Conservation (phyloP, 1,284 basidiomycete genomes). For the Marasmius fiardii region DNA sequence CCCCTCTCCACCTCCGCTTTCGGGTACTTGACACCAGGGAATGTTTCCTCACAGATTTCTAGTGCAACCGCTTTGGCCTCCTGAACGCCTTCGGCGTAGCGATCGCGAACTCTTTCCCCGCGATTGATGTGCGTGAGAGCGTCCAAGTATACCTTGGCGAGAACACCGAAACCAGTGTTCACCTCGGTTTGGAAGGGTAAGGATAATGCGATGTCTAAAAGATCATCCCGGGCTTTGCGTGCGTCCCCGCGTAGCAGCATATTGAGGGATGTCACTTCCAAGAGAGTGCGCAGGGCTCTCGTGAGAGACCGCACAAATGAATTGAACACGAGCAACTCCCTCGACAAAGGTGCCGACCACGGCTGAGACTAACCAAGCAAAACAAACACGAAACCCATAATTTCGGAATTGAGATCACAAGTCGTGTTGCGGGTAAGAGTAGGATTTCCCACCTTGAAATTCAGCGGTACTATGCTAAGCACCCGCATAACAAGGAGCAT, state of each 20-base stretch:
- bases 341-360: slow-evolving; percentile 93
- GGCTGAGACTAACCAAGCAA: slow-evolving; percentile 66
- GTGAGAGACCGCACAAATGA: slow-evolving; percentile 91
- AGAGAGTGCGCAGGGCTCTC: slow-evolving; percentile 83
- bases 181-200: slow-evolving; percentile 94
- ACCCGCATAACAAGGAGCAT: slow-evolving; percentile 97
- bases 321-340: slow-evolving; percentile 97
- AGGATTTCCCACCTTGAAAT: slow-evolving; percentile 72
- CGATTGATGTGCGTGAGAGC: slow-evolving; percentile 87
- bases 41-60: slow-evolving; percentile 91
- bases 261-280: slow-evolving; percentile 91
- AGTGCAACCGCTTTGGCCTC: slow-evolving; percentile 87
- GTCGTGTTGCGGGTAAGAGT: slow-evolving; percentile 10
- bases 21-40: slow-evolving; percentile 87
- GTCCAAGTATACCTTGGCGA: slow-evolving; percentile 95
- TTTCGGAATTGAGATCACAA: slow-evolving; percentile 9
- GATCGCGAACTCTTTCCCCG: slow-evolving; percentile 69
- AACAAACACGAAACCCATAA: neutral
- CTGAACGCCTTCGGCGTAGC: slow-evolving; percentile 72
- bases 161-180: slow-evolving; percentile 96
- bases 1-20: slow-evolving; percentile 89
- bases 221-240: slow-evolving; percentile 82
- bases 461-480: slow-evolving; percentile 89
- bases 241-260: slow-evolving; percentile 90
- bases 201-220: slow-evolving; percentile 87